Evolutionary conservation across 2,329 filamentous ascomycete genomes (phyloP).

Genomic region (Myotisia sp.): DNA sequence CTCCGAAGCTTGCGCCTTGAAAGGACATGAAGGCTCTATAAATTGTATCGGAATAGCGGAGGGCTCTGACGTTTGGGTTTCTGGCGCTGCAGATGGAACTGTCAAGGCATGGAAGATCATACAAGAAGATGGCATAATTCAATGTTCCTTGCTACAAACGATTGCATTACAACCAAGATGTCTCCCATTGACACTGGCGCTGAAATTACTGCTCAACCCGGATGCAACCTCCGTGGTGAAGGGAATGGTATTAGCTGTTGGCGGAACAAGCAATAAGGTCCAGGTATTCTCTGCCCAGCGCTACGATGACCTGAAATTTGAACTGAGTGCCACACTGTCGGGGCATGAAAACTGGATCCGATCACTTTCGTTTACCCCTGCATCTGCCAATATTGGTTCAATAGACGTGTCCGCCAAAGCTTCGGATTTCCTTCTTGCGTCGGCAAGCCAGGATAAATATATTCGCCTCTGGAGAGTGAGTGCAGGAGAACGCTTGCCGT

Average conservation of each 20-base stretch:
- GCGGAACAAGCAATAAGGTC: conserved; percentile 67
- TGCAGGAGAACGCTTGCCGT: conserved; percentile 44
- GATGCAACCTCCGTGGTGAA: conserved; percentile 21
- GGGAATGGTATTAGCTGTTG: conserved; percentile 57
- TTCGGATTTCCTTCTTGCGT: conserved; percentile 68
- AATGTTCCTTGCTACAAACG: conserved; percentile 47
- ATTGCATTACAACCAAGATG: conserved; percentile 62
- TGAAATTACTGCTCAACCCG: conserved; percentile 44
- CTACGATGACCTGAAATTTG: conserved; percentile 39
- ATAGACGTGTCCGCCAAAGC: conserved; percentile 39
- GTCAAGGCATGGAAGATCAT: conserved; percentile 55
- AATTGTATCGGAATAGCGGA: conserved; percentile 45
- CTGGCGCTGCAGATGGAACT: conserved; percentile 49
- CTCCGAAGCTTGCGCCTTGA: conserved; percentile 35
- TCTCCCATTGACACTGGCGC: conserved; percentile 64
- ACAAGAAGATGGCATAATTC: conserved; percentile 18
- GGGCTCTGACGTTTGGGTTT: conserved; percentile 38
- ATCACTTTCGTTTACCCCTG: conserved; percentile 59
- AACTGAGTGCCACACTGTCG: conserved; percentile 58
- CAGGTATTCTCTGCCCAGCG: conserved; percentile 58
- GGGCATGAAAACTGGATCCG: conserved; percentile 95
- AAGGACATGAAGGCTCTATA: conserved; percentile 58
- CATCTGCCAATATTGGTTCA: not conserved
- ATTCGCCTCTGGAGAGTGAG: conserved; percentile 84
- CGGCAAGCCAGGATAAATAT: conserved; percentile 95